Evolutionary conservation across 2,329 filamentous ascomycete species (phyloP), one percentile per base, ranked within the genome.

Genomic region (Thelonectria blattea): DNA sequence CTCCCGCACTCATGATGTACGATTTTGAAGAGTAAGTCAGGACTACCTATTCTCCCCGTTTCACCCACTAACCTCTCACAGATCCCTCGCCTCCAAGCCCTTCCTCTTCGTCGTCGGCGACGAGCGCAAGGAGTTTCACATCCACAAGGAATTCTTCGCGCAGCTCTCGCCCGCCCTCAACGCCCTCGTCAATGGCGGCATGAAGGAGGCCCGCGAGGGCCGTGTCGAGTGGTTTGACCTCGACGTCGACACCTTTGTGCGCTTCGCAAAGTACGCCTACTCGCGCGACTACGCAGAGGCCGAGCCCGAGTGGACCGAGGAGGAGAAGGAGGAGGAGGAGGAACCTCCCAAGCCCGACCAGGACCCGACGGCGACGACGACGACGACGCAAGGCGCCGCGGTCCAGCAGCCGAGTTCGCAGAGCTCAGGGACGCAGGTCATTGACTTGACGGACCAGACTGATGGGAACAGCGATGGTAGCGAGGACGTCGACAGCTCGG

Each of bases 191-290:
- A 69, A 71, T 50, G 69, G 69, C 2, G 61, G 46, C 5, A 69
- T 71, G 69, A 66, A 58, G 49, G 69, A 71, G 48, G 68, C 69
- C 10, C 48, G 37, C 18, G 66, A 71, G 45, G 64, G 68, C 1
- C 61, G 65, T 5, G 65, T 69, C 22, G 59, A 69, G 34, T 71
- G 69, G 69, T 52, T 39, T 14, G 69, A 71, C 37, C 52, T 69
- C 11, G 63, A 70, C 14, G 61, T 64, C 18, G 68, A 67, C 34
- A 71, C 69, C n/a, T 71, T 71, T 63, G 60, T 71, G 32, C 69
- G 66, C 15, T 71, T 71, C 46, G 65, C 66, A 51, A 62, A 68
- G 55, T 71, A 56, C 20, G 69, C 63, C 12, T 71, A 71, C 60
- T 65, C 66, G 27, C 57, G 64, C 5, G 63, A 69, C 59, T 71